Percentiles rank a stretch among this genome's conserved stretches.
phyloP scores from a whole-genome alignment of 1,284 basidiomycete species.

The Naganishia liquefaciens region DNA sequence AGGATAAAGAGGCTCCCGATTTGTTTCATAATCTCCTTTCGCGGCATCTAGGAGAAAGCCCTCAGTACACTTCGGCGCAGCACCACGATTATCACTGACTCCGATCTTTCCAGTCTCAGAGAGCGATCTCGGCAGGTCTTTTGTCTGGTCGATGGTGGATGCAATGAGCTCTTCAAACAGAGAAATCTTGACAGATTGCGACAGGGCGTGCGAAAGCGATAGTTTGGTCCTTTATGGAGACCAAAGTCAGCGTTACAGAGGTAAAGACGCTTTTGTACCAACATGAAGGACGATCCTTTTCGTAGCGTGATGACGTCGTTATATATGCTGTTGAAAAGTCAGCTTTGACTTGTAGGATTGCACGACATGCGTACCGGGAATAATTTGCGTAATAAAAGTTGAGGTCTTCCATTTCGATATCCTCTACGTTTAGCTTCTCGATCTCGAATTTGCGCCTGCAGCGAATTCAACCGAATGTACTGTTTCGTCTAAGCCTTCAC shows the following conservation, averaged over 20 bases:
- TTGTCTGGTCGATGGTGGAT: slow-evolving; percentile 91
- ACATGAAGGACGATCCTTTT: slow-evolving; percentile 94
- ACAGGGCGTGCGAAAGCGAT: slow-evolving; percentile 87
- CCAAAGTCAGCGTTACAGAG: neutral
- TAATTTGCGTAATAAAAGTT: slow-evolving; percentile 98
- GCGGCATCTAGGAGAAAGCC: slow-evolving; percentile 50
- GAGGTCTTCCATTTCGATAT: slow-evolving; percentile 91
- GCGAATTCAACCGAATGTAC: slow-evolving; percentile 1
- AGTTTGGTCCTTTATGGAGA: slow-evolving; percentile 80
- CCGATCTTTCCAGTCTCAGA: slow-evolving; percentile 93
- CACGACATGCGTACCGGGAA: slow-evolving; percentile 66
- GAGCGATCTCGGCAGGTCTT: slow-evolving; percentile 90
- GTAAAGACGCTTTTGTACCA: slow-evolving; percentile 43
- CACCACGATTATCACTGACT: slow-evolving; percentile 54
- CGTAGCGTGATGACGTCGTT: slow-evolving; percentile 97
- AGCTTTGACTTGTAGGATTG: neutral
- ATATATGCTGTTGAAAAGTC: slow-evolving; percentile 68
- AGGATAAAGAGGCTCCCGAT: slow-evolving; percentile 93
- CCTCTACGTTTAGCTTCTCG: slow-evolving; percentile 78
- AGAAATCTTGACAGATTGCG: slow-evolving; percentile 96
- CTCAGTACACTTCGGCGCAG: neutral
- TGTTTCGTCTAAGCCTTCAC: slow-evolving; percentile 47
- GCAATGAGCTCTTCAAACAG: slow-evolving; percentile 92
- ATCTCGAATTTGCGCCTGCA: slow-evolving; percentile 85
- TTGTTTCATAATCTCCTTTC: slow-evolving; percentile 90